phyloP scores from a whole-genome alignment of 2,329 filamentous ascomycete genomes.

The Lachnellula cervina region DNA sequence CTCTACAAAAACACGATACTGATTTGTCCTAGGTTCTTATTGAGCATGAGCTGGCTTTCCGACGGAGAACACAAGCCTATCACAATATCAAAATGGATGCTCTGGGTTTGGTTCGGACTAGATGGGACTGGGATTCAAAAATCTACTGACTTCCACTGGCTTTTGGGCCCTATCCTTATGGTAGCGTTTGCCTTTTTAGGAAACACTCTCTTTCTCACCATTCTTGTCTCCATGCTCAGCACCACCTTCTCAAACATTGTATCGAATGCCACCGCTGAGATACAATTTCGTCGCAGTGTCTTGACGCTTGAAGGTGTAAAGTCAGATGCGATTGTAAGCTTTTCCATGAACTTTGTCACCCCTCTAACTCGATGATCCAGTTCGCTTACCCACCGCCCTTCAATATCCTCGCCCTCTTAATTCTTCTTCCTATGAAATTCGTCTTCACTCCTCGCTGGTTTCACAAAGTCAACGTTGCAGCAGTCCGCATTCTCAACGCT shows the following conservation, averaged over 20 bases:
- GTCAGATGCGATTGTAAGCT: conserved; percentile 59
- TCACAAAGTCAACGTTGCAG: conserved; percentile 80
- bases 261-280: conserved; percentile 72
- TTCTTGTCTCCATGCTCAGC: conserved; percentile 79
- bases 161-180: conserved; percentile 77
- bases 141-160: conserved; percentile 66
- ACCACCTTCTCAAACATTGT: conserved; percentile 80
- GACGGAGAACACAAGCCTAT: conserved; percentile 57
- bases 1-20: too few species aligned
- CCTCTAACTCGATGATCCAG: background rate
- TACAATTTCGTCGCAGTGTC: conserved; percentile 76
- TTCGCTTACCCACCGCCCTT: conserved; percentile 61
- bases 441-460: conserved; percentile 79
- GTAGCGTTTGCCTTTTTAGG: conserved; percentile 79
- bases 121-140: conserved; percentile 55
- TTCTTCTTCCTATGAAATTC: conserved; percentile 73
- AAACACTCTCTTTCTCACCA: conserved; percentile 84
- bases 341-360: background rate
- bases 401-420: conserved; percentile 70
- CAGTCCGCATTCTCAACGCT: conserved; percentile 68
- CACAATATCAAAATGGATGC: conserved; percentile 84
- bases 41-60: conserved; percentile 75
- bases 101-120: conserved; percentile 88
- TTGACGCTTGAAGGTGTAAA: conserved; percentile 83
- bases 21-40: conserved; percentile 51